Percentiles rank a stretch among this genome's conserved stretches.
These are phyloP conservation scores for Tremellales sp. DNA, from an alignment of 1,284 basidiomycete genomes.

Conservation along the genomic window DNA sequence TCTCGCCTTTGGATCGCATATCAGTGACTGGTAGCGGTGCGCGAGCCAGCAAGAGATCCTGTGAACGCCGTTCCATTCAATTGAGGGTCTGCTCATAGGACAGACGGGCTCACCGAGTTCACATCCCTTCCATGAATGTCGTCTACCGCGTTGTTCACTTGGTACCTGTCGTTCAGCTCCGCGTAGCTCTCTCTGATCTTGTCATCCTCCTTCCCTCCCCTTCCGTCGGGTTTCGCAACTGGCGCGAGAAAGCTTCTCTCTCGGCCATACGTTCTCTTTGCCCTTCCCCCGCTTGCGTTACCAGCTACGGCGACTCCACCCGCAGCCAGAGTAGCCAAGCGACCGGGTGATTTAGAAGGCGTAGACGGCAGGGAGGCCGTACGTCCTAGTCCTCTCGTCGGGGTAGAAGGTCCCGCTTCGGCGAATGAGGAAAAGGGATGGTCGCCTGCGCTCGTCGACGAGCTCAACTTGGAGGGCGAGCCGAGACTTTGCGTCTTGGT, in stretches of 20 bases:
- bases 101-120: constrained; percentile 21
- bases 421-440: constrained; percentile 6
- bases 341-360: constrained; percentile 7
- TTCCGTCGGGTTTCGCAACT: not conserved
- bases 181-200: constrained; percentile 37
- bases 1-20: constrained; percentile 45
- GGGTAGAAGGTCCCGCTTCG: constrained; percentile 10
- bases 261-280: constrained; percentile 34
- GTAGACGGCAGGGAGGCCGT: constrained; percentile 18
- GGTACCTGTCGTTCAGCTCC: constrained; percentile 39
- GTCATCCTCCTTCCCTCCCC: constrained; percentile 1
- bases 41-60: constrained; percentile 28
- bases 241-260: constrained; percentile 20
- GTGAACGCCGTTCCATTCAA: not conserved
- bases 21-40: constrained; percentile 41
- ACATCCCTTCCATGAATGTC: constrained; percentile 8
- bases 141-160: constrained; percentile 30
- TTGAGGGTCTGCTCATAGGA: not conserved
- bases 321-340: not conserved
- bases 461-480: constrained; percentile 1
- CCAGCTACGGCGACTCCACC: constrained; percentile 1
- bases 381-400: constrained; percentile 6
- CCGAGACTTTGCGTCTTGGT: constrained; percentile 40
- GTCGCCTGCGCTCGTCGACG: not conserved
- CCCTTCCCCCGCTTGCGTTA: constrained; percentile 21